Percentiles rank a stretch among this genome's conserved stretches.
Conservation (phyloP, 331 rosid genomes). For the Quercus lobata region DNA sequence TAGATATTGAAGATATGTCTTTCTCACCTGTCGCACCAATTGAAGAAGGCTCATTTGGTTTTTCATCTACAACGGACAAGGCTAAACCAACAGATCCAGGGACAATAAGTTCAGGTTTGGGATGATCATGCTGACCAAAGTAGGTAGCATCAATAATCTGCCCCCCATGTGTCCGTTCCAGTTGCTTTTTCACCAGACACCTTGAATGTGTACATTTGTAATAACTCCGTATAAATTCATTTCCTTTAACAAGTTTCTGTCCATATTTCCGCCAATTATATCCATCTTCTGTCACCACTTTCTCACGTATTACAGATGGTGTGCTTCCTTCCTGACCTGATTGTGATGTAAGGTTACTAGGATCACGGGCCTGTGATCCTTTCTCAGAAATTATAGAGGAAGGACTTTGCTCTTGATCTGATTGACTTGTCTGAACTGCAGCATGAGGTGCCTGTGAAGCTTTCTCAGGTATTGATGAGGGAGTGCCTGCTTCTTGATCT, state of each 20-base stretch:
- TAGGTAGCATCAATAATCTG: constrained; percentile 52
- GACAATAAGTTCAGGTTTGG: constrained; percentile 47
- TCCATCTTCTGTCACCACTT: constrained; percentile 67
- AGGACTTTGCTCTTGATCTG: constrained; percentile 43
- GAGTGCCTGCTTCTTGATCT: constrained; percentile 25
- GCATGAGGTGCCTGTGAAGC: constrained; percentile 33
- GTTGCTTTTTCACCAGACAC: constrained; percentile 75
- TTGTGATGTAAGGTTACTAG: constrained; percentile 16
- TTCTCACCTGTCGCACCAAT: constrained; percentile 50
- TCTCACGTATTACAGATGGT: constrained; percentile 53
- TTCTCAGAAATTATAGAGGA: constrained; percentile 33
- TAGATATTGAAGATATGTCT: constrained; percentile 12
- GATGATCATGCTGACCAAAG: constrained; percentile 85
- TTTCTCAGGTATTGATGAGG: constrained; percentile 21
- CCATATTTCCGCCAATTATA: constrained; percentile 96
- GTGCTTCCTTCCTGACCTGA: constrained; percentile 41
- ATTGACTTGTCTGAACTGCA: constrained; percentile 25
- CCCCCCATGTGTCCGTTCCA: constrained; percentile 60
- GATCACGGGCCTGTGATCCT: constrained; percentile 36
- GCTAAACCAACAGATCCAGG: constrained; percentile 45
- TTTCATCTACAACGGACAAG: constrained; percentile 40
- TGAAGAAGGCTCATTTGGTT: constrained; percentile 30
- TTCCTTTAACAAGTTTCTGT: constrained; percentile 79
- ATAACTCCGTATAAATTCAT: constrained; percentile 75
- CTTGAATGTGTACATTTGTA: constrained; percentile 75